Evolutionary conservation across 129 eudicot genomes (phyloP).

Genomic region (Tagetes patula): DNA sequence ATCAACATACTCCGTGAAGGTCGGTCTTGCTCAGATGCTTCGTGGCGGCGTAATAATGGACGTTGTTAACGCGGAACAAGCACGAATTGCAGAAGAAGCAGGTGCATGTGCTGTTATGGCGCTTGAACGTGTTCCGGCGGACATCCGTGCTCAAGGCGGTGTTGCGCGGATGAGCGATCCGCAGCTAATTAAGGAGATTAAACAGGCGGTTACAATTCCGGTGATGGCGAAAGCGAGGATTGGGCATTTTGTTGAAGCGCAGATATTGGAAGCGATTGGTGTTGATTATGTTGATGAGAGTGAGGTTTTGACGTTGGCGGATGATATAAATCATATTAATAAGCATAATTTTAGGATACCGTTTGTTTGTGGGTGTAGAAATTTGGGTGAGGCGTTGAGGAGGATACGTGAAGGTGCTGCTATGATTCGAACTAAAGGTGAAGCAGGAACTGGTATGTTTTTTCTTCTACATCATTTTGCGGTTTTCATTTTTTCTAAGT

Average conservation of each 20-base stretch:
- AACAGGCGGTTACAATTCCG: constrained; percentile 46
- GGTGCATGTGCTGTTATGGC: constrained; percentile 63
- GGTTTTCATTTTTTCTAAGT: not conserved
- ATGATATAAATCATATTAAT: constrained; percentile 45
- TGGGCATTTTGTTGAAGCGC: constrained; percentile 51
- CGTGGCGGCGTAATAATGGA: constrained; percentile 58
- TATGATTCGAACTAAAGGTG: constrained; percentile 51
- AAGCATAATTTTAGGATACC: constrained; percentile 48
- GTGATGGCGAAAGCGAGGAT: constrained; percentile 53
- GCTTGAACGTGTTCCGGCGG: constrained; percentile 48
- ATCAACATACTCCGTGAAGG: constrained; percentile 51
- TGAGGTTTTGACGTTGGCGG: constrained; percentile 47
- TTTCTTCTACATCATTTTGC: not conserved
- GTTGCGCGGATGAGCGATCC: constrained; percentile 50
- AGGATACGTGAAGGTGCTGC: constrained; percentile 51
- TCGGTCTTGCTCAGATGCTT: constrained; percentile 52
- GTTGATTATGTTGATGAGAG: constrained; percentile 44
- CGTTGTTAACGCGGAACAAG: constrained; percentile 54
- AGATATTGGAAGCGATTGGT: constrained; percentile 43
- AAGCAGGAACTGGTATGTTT: constrained; percentile 46
- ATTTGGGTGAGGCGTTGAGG: constrained; percentile 41
- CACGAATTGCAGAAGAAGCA: constrained; percentile 48
- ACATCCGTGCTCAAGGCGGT: constrained; percentile 48
- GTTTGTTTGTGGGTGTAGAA: constrained; percentile 50
- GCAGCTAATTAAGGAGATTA: constrained; percentile 47